Base-by-base conservation (phyloP, 1,139 yeast species). In the Sugiyamaella xylanicola region DNA sequence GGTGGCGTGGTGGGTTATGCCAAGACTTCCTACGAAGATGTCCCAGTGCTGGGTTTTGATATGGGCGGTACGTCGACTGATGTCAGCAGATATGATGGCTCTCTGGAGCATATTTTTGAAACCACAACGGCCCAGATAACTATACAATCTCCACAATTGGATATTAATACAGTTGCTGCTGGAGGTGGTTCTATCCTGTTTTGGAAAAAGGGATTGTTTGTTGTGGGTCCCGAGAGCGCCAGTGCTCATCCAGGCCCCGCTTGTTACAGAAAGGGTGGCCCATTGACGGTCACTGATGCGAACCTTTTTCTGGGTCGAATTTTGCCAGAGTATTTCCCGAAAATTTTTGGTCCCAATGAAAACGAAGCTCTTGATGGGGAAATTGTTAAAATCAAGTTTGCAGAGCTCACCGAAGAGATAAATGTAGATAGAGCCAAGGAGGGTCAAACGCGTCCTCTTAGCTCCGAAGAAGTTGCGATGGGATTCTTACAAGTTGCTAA, bases 21-120 rank as follows among this genome's bases (percentile, higher is more conserved):
- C 0, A 71, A 72, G 53, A 81, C 85, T 0, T 74, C 81, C 11
- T 80, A 71, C 60, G 56, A 57, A 32, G 58, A 56, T 7, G 57
- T 60, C 45, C 68, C 56, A 58, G 74, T 79, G 17, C 74, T 81
- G 39, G 85, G 85, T 0, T 81, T 81, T 61, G 85, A 81, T 67
- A 81, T 81, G 84, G 85, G 85, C 22, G 85, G 85, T 32, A 81
- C 85, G 3, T 79, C 84, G 1, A 81, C 85, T 0, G 85, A 81
- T 66, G 85, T 81, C 4, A 78, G 83, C 2, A 66, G 82, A 27
- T 79, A 76, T 59, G 73, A 70, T 52, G 84, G 84, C 7, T 67
- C 72, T 15, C 72, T 74, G 46, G 84, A 80, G 59, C 80, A 78
- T 53, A 76, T 78, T n/a, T 80, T 80, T 62, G 84, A 81, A 61